Base-by-base conservation (phyloP, 345 rosid genomes). In the Pistacia vera region DNA sequence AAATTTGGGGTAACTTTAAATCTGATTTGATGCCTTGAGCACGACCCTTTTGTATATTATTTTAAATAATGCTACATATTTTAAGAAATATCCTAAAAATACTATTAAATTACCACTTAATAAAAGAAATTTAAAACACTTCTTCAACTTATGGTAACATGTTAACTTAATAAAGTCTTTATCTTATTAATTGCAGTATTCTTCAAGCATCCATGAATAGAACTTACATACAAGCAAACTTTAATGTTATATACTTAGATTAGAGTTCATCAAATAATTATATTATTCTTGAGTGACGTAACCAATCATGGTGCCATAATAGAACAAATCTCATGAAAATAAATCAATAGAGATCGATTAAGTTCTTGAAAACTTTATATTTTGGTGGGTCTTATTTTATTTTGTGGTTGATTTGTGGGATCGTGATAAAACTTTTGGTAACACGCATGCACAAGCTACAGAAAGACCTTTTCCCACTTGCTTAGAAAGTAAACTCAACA, bases 361-460 rank as follows among this genome's bases (percentile, higher is more conserved):
- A 54, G n/a, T 13, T 54, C 57, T 54, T 9, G 36, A 13, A 35
- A 70, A 70, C 62, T 25, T 49, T 38, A 5, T 7, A 28, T 4
- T 25, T 61, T 20, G 36, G 36, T 25, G 58, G 35, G 36, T n/a
- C 56, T 67, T 44, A 22, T 1, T 8, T 9, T 11, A 14, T 9
- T 52, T 13, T 54, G n/a, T 54, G 57, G 57, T 9, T 25, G 46
- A 41, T 60, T 11, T 20, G 64, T 41, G 22, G 51, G 59, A 4
- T 48, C 0, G 18, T 38, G 38, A 52, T 18, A 12, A 11, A 11
- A 17, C 49, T 48, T 25, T 33, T 36, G 16, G 76, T 61, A 69
- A 76, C 70, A 79, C 86, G 83, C 86, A 85, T 81, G 86, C 88
- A 76, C 63, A 61, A 68, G 49, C 66, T 16, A 18, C 68, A 73